Evolutionary conservation across 2,329 filamentous ascomycete genomes (phyloP), one percentile per base, ranked within the genome.

Genomic region (Fusarium pseudocircinatum): DNA sequence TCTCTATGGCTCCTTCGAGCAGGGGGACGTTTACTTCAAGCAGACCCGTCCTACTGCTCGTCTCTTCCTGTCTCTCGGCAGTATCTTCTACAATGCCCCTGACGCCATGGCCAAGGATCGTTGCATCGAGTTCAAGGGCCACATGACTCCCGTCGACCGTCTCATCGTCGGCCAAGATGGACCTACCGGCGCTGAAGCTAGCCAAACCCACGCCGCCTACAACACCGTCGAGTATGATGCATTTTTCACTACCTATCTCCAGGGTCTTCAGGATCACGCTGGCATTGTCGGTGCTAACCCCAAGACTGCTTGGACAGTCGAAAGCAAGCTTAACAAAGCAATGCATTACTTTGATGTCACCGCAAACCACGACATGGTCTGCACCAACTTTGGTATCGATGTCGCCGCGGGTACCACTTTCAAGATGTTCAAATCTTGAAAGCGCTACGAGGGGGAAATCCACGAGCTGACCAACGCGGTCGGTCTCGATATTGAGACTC

Each of bases 351-450:
- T 77, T 13, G 64, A 75, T 2, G 75, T 77, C 0, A 60, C 60
- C 0, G 71, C 67, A 1, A 47, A 66, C 18, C 44, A 72, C 24
- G 22, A 63, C 52, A 74, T 77, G 67, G 4, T 43, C 3, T 77
- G 75, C 42, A 22, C 4, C 5, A 60, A 65, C 12, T 76, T 74
- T 6, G 18, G 30, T 4, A 39, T 63, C 12, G 1, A 39, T 2
- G 36, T 69, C n/a, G 7, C 44, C 11, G 50, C 39, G 1, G 75
- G 72, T 0, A 69, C 67, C 2, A 18, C 30, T 3, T 78, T 64
- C 72, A 49, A 63, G 34, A 76, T 78, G 74, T 77, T 78, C 36
- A 65, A 65, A 12, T 77, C 75, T 14, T 78, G 77, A 76, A 78
- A 78, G 70, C 75, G 73, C 8, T 42, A n/a, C 8, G 64, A 76